phyloP scores from a whole-genome alignment of 163 green algal genomes.

The Coccomyxa subellipsoidea region DNA sequence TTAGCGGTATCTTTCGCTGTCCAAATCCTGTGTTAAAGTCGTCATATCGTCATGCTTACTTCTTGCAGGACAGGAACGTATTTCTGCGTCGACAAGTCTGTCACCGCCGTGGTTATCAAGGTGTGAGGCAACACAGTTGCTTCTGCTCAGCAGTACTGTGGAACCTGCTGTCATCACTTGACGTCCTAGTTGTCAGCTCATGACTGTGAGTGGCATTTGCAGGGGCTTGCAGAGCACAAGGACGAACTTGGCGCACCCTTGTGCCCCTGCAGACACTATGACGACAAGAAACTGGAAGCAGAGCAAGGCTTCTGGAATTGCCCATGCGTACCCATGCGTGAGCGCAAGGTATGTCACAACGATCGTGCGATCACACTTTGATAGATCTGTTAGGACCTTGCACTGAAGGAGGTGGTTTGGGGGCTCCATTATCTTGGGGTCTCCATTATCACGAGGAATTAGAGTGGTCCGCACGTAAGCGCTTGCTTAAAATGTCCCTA shows the following conservation, averaged over 20 bases:
- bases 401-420: too few species aligned
- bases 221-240: slow-evolving; percentile 98
- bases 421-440: too few species aligned
- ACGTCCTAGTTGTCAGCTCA: too few species aligned
- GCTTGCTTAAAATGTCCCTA: too few species aligned
- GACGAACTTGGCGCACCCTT: slow-evolving; percentile 90
- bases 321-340: slow-evolving; percentile 98
- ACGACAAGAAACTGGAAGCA: slow-evolving; percentile 95
- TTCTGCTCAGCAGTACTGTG: neutral
- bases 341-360: slow-evolving; percentile 70
- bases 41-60: neutral
- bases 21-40: too few species aligned
- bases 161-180: too few species aligned
- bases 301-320: slow-evolving; percentile 99
- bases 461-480: too few species aligned
- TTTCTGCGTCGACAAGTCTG: slow-evolving; percentile 97
- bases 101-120: slow-evolving; percentile 97
- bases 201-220: slow-evolving; percentile 11
- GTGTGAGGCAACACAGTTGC: slow-evolving; percentile 21
- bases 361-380: too few species aligned
- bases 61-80: slow-evolving; percentile 81
- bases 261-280: slow-evolving; percentile 99
- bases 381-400: too few species aligned
- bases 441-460: too few species aligned
- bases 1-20: too few species aligned